Evolutionary conservation across 331 rosid species (phyloP).

Genomic region (Malus hybrid): DNA sequence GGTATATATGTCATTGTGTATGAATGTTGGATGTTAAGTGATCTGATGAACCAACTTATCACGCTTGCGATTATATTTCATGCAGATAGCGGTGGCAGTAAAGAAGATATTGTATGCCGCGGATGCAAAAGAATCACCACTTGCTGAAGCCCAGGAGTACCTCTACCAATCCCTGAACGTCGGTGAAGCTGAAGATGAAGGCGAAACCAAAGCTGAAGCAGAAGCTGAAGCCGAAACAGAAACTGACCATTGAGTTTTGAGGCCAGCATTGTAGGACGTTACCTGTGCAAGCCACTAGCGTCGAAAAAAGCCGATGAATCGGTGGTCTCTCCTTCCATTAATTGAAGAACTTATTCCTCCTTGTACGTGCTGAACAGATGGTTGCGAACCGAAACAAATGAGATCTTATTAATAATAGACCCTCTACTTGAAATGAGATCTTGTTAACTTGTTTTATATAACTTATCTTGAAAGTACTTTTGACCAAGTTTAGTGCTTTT

Average conservation of each 20-base stretch:
- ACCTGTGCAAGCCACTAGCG: background rate
- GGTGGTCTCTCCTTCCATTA: background rate
- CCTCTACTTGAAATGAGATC: background rate
- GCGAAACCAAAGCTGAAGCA: background rate
- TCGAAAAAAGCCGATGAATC: background rate
- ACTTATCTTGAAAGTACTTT: background rate
- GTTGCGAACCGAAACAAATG: too few relatives aligned
- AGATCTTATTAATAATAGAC: background rate
- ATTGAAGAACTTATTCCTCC: background rate
- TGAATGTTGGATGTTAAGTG: background rate
- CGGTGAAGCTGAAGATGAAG: constrained; percentile 12
- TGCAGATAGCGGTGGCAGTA: constrained; percentile 50
- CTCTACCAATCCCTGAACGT: constrained; percentile 14
- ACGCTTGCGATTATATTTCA: background rate
- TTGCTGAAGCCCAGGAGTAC: constrained; percentile 47
- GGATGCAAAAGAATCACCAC: constrained; percentile 53
- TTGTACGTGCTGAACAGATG: too few relatives aligned
- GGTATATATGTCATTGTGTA: background rate
- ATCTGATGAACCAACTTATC: background rate
- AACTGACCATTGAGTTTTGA: constrained; percentile 10
- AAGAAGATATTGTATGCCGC: constrained; percentile 54
- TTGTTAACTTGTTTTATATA: background rate
- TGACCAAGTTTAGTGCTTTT: background rate
- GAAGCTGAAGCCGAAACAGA: constrained; percentile 15
- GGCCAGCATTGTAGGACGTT: background rate